Conservation (phyloP, 768 basidiomycete species). For the Podaxis sp. region DNA sequence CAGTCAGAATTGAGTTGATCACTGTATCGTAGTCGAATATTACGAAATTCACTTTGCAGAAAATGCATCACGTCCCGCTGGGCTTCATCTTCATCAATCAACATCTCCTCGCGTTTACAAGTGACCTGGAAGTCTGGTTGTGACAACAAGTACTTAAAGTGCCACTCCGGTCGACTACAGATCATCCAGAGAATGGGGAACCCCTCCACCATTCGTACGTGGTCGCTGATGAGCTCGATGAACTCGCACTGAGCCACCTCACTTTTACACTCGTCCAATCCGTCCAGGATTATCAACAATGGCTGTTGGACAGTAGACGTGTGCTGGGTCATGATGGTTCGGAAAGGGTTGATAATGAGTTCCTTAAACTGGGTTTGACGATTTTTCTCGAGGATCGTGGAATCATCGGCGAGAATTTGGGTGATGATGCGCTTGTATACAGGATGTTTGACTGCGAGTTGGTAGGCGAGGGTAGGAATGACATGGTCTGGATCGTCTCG, state of each 20-base stretch:
- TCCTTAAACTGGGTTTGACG: neutral
- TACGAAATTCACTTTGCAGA: neutral
- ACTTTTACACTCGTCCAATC: neutral
- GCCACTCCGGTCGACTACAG: neutral
- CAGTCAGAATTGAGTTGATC: neutral
- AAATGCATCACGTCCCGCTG: neutral
- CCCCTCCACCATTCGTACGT: neutral
- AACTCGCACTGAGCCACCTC: neutral
- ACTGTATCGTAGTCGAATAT: neutral
- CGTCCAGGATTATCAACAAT: neutral
- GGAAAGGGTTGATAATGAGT: neutral
- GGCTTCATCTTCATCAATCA: neutral
- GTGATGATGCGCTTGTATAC: neutral
- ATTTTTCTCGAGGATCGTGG: neutral
- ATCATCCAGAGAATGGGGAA: neutral
- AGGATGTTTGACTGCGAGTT: neutral
- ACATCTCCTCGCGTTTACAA: neutral
- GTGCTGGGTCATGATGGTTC: constrained; percentile 8
- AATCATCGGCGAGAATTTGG: neutral
- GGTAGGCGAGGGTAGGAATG: neutral
- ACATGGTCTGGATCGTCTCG: neutral
- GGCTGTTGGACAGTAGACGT: neutral
- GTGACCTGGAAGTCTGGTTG: neutral
- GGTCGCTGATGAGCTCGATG: neutral
- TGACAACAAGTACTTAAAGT: neutral